Evolutionary conservation across 2,329 filamentous ascomycete species (phyloP).

Genomic region (Microsporum canis): DNA sequence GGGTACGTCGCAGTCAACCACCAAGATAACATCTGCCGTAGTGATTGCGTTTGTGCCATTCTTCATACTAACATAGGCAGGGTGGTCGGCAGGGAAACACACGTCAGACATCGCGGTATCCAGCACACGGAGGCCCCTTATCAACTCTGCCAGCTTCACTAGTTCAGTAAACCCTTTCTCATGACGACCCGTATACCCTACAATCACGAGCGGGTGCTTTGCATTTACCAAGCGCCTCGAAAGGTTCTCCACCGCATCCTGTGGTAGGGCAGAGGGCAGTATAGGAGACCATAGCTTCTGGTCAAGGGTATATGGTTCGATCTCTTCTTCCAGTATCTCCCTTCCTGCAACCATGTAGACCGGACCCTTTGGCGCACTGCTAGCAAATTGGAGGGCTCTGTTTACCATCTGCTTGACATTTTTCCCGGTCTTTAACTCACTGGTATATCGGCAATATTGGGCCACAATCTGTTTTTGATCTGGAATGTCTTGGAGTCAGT

Average conservation of each 20-base stretch:
- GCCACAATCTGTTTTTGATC: conserved; percentile 69
- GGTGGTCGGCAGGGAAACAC: conserved; percentile 39
- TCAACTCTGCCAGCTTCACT: conserved; percentile 36
- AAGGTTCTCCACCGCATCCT: conserved; percentile 36
- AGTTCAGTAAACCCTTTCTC: conserved; percentile 34
- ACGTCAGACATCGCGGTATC: conserved; percentile 45
- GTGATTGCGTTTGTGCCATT: conserved; percentile 66
- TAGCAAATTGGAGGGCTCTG: conserved; percentile 71
- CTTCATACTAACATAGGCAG: conserved; percentile 55
- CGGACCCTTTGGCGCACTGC: conserved; percentile 62
- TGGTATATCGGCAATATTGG: conserved; percentile 76
- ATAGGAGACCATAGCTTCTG: conserved; percentile 61
- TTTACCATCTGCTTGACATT: conserved; percentile 88
- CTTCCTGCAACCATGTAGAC: conserved; percentile 68
- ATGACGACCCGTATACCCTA: conserved; percentile 41
- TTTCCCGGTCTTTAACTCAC: conserved; percentile 69
- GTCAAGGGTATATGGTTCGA: conserved; percentile 58
- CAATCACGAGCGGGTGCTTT: conserved; percentile 39
- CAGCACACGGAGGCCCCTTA: conserved; percentile 40
- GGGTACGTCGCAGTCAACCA: conserved; percentile 81
- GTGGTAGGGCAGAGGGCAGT: conserved; percentile 51
- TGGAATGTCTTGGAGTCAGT: conserved; percentile 76
- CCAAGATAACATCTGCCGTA: conserved; percentile 70
- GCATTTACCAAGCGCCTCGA: conserved; percentile 36
- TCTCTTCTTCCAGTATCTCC: conserved; percentile 78